Percentiles rank a stretch among this genome's conserved stretches.
phyloP scores from a whole-genome alignment of 2,329 filamentous ascomycete species.

The Phaeosphaeria sp. region DNA sequence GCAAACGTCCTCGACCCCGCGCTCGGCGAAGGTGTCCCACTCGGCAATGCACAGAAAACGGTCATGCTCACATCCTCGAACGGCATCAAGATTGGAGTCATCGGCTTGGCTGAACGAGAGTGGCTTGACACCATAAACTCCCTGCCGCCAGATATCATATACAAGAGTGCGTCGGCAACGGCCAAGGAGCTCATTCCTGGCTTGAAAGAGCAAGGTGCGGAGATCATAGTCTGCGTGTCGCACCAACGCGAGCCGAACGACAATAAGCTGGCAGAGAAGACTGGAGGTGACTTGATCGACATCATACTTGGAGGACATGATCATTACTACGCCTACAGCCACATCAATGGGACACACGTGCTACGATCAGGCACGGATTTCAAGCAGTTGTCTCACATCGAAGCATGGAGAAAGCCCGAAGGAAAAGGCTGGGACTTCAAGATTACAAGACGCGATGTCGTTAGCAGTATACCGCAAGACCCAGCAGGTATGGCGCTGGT shows the following conservation, averaged over 20 bases:
- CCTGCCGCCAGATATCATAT: slow-evolving; percentile 81
- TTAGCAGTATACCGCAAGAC: slow-evolving; percentile 72
- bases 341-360: slow-evolving; percentile 81
- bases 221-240: slow-evolving; percentile 82
- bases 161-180: slow-evolving; percentile 77
- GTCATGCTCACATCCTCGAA: slow-evolving; percentile 80
- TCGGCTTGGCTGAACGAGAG: slow-evolving; percentile 85
- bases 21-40: slow-evolving; percentile 74
- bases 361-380: slow-evolving; percentile 91
- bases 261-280: slow-evolving; percentile 79
- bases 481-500: slow-evolving; percentile 67
- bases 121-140: slow-evolving; percentile 90
- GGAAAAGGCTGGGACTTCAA: slow-evolving; percentile 75
- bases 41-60: slow-evolving; percentile 78
- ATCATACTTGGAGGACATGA: slow-evolving; percentile 89
- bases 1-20: slow-evolving; percentile 88
- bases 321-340: slow-evolving; percentile 81
- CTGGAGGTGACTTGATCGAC: slow-evolving; percentile 75
- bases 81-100: slow-evolving; percentile 83
- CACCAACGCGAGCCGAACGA: slow-evolving; percentile 92
- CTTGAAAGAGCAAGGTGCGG: slow-evolving; percentile 77
- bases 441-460: slow-evolving; percentile 76
- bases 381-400: slow-evolving; percentile 88
- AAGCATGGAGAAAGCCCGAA: slow-evolving; percentile 67
- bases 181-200: slow-evolving; percentile 77